These are phyloP conservation scores for Spencermartinsiella europaea DNA, from an alignment of 805 yeast genomes.

Conservation along the genomic window DNA sequence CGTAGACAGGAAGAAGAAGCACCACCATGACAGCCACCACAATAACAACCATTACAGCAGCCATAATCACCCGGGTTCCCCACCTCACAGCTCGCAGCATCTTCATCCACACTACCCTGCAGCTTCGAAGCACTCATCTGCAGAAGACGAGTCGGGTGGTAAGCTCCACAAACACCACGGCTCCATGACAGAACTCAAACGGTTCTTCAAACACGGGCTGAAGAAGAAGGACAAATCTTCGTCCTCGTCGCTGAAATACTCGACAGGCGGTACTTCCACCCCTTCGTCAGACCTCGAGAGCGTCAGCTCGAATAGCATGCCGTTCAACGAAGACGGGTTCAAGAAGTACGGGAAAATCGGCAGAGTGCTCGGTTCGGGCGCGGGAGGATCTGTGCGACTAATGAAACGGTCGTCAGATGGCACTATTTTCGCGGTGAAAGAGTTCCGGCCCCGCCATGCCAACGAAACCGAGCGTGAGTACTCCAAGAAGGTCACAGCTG, in stretches of 20 bases:
- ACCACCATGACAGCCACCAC: constrained; percentile 2
- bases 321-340: constrained; percentile 39
- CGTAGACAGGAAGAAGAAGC: neutral
- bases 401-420: constrained; percentile 58
- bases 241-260: constrained; percentile 7
- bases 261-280: constrained; percentile 4
- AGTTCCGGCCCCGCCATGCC: constrained; percentile 62
- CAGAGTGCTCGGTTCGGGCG: constrained; percentile 79
- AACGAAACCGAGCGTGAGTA: constrained; percentile 66
- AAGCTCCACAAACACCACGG: constrained; percentile 20
- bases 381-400: constrained; percentile 88
- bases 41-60: constrained; percentile 5
- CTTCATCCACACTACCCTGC: no score
- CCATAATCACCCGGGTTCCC: no score
- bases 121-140: no score
- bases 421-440: constrained; percentile 76
- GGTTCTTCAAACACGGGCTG: constrained; percentile 37
- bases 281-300: constrained; percentile 7
- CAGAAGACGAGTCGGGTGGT: neutral
- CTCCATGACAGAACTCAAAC: constrained; percentile 36
- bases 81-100: no score
- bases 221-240: constrained; percentile 16
- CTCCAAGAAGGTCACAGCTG: constrained; percentile 72
- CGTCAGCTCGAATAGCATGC: constrained; percentile 21
- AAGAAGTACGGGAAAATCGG: constrained; percentile 74